Conservation (phyloP, 495 filamentous ascomycete genomes). For the Penicillium goetzii region DNA sequence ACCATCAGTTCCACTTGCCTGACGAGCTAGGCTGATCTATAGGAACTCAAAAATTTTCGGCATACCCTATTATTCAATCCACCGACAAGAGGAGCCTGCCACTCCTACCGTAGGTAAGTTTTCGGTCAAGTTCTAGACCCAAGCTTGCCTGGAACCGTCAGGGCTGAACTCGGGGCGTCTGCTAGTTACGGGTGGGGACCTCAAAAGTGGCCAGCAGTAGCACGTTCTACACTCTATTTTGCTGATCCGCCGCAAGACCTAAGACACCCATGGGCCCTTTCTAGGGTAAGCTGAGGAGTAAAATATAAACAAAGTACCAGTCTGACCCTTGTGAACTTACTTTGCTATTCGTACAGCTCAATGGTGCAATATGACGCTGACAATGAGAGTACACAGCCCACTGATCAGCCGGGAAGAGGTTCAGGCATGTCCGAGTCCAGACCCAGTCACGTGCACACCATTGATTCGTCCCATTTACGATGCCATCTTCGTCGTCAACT, state of each 20-base stretch:
- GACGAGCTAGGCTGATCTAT: not conserved
- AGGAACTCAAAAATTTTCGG: not conserved
- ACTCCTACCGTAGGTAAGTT: too few relatives aligned
- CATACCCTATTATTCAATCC: not conserved
- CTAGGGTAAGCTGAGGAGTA: not conserved
- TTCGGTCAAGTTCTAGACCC: not conserved
- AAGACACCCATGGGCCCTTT: slow-evolving; percentile 6
- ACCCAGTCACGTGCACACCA: slow-evolving; percentile 33
- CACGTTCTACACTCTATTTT: slow-evolving; percentile 17
- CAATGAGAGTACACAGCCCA: not conserved
- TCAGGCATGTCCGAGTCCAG: slow-evolving; percentile 24
- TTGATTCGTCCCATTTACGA: slow-evolving; percentile 21
- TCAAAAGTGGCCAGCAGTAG: slow-evolving; percentile 6
- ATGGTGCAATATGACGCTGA: not conserved
- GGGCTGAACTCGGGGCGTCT: not conserved
- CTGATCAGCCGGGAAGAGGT: not conserved
- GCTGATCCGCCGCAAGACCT: slow-evolving; percentile 18
- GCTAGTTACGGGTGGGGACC: slow-evolving; percentile 9
- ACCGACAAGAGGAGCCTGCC: not conserved
- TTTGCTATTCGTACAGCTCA: not conserved
- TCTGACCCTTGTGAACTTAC: not conserved
- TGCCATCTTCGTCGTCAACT: slow-evolving; percentile 13
- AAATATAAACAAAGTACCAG: not conserved
- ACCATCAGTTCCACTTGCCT: not conserved
- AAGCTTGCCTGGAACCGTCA: not conserved